Evolutionary conservation across 805 yeast species (phyloP), one percentile per base, ranked within the genome.

Genomic region (Lachancea fermentati): DNA sequence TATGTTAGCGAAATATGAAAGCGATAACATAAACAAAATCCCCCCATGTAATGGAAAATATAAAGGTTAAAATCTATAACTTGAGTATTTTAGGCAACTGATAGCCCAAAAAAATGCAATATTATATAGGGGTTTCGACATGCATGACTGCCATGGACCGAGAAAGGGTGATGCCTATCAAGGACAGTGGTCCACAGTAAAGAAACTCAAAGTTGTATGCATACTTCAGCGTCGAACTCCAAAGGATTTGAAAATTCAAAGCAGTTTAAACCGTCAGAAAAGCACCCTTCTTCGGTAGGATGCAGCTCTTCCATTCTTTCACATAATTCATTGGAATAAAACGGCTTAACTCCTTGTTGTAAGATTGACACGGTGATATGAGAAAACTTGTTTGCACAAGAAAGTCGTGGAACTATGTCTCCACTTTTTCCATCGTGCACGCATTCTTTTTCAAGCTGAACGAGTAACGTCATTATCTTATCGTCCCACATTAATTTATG

Each of bases 301-400:
- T 37, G 46, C 8, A 36, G 34, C 2, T 33, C 34, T 2, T 30
- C 19, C n/a, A 49, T 43, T 4, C 49, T 39, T 26, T 54, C 47
- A 13, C 69, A 64, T 19, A 70, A 41, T 3, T 42, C 47, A 45
- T 80, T 79, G 1, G 89, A 74, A 47, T 76, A 73, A 17, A 66
- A 56, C 0, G 93, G 79, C 37, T 60, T 65, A 3, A 73, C 66
- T 0, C 61, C 60, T 0, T 66, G 65, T 1, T 65, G 50, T 2
- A 64, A 53, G 0, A 85, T 75, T 0, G 89, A 95, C 11, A 86
- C 54, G 0, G 97, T 89, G 32, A 88, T 73, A 56, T 89, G 97
- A 0, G 82, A 68, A 44, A 60, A 57, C 38, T 62, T 57, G 42
- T 78, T 75, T 0, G 69, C 67, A 6, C 70, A 58, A 1, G 45